Conservation (phyloP, 257 asterid genomes). For the Gentiana straminea region DNA sequence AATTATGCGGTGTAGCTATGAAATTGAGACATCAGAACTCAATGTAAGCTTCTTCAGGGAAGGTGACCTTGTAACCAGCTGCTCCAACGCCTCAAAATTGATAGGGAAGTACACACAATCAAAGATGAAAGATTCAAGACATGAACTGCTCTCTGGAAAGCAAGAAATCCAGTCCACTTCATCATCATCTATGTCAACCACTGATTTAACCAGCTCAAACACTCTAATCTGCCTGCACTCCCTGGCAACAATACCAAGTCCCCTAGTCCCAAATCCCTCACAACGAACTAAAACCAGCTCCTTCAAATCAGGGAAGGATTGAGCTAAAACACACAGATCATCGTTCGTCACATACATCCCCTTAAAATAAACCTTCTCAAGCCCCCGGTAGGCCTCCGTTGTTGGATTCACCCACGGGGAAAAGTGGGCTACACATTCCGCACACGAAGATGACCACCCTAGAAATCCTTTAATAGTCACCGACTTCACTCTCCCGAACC, state of each 20-base stretch:
- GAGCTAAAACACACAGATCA: constrained; percentile 26
- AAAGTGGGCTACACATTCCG: constrained; percentile 40
- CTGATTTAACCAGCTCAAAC: constrained; percentile 27
- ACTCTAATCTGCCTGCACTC: no score
- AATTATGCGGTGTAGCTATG: constrained; percentile 19
- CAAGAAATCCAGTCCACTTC: no score
- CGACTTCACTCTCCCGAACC: constrained; percentile 29
- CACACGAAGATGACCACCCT: constrained; percentile 34
- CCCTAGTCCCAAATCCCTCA: constrained; percentile 34
- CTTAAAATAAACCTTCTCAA: constrained; percentile 35
- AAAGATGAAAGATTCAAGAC: constrained; percentile 35
- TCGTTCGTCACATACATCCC: constrained; percentile 33
- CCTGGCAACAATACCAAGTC: no score
- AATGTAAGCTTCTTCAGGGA: constrained; percentile 24
- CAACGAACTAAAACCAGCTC: constrained; percentile 39
- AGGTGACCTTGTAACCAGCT: constrained; percentile 16
- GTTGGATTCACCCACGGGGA: constrained; percentile 25
- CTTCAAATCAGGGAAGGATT: constrained; percentile 21
- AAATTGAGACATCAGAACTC: constrained; percentile 24
- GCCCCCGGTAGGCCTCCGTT: constrained; percentile 25
- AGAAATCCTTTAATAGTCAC: constrained; percentile 36
- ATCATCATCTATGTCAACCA: constrained; percentile 24
- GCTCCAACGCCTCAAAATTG: constrained; percentile 37
- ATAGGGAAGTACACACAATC: constrained; percentile 34
- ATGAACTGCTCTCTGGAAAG: constrained; percentile 11